Evolutionary conservation across 768 basidiomycete species (phyloP), one percentile per base, ranked within the genome.

Genomic region (Botryobasidium botryosum): DNA sequence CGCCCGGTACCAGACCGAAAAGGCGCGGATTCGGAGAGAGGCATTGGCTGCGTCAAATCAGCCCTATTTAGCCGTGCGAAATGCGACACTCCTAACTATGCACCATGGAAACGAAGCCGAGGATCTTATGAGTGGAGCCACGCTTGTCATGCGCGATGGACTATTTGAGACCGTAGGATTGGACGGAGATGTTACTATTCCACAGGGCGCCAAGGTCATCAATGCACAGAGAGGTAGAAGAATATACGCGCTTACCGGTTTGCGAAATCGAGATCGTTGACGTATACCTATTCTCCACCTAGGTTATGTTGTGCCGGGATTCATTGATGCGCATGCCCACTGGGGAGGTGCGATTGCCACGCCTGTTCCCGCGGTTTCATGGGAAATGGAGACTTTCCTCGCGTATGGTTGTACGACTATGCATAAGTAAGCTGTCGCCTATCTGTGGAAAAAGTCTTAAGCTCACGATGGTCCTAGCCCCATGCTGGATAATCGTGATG

Each of bases 301-400:
- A n/a, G n/a, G n/a, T n/a, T n/a, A n/a, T 48, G 64, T 83, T 15
- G 59, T 74, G 3, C 79, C 79, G 13, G 80, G 79, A 2, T 81
- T 80, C 56, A 72, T 83, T 40, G 79, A 83, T 46, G 74, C 76
- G 6, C 79, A 83, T 51, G 79, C 79, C 2, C 80, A 83, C 47
- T 82, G 79, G 79, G 53, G 60, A 15, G 77, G 77, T 0, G 69
- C 71, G 47, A 51, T 28, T 0, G 67, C 62, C 25, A 62, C 62
- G 0, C n/a, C n/a, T n/a, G n/a, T n/a, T n/a, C n/a, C n/a, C n/a
- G 68, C 77, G 5, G 66, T 65, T 35, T 80, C 77, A 7, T 83
- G 79, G 78, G 79, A 82, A 53, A 64, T 78, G 64, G 68, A 77
- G 54, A 71, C 77, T 0, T 80, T 81, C 70, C 66, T 83, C 25